Percentiles rank a stretch among this genome's conserved stretches.
These are phyloP conservation scores for Nemania abortiva DNA, from an alignment of 2,329 filamentous ascomycete species.

Conservation along the genomic window DNA sequence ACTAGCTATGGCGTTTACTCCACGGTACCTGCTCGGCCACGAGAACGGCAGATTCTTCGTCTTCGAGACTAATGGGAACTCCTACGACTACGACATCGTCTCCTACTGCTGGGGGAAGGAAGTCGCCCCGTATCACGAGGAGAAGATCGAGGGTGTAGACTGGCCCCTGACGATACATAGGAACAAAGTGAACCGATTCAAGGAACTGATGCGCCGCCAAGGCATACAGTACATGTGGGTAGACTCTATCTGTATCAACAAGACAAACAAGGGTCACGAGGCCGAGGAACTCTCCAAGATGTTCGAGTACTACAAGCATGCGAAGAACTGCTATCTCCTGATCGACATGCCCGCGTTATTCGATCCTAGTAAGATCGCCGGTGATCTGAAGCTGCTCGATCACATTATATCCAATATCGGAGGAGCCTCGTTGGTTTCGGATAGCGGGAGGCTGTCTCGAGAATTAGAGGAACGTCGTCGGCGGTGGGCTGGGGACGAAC, in stretches of 20 bases:
- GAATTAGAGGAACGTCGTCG: slow-evolving; percentile 38
- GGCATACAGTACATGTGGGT: slow-evolving; percentile 35
- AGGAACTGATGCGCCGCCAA: slow-evolving; percentile 29
- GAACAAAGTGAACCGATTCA: slow-evolving; percentile 30
- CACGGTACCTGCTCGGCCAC: slow-evolving; percentile 25
- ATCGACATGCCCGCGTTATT: slow-evolving; percentile 51
- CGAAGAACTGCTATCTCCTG: slow-evolving; percentile 43
- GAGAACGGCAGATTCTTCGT: slow-evolving; percentile 31
- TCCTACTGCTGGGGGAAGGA: slow-evolving; percentile 30
- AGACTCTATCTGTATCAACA: slow-evolving; percentile 38
- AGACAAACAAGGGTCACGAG: slow-evolving; percentile 26
- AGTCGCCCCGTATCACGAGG: slow-evolving; percentile 12
- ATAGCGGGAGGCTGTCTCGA: slow-evolving; percentile 38
- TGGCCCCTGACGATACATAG: slow-evolving; percentile 26
- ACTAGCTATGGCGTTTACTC: slow-evolving; percentile 21
- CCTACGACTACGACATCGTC: slow-evolving; percentile 33
- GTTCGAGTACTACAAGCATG: slow-evolving; percentile 38
- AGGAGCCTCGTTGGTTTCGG: slow-evolving; percentile 43
- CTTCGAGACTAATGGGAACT: slow-evolving; percentile 16
- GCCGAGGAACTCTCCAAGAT: slow-evolving; percentile 35
- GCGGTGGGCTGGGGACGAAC: slow-evolving; percentile 29
- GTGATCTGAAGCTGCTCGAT: slow-evolving; percentile 50
- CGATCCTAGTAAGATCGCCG: slow-evolving; percentile 50
- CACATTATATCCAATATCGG: slow-evolving; percentile 54
- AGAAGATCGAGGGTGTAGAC: slow-evolving; percentile 18